A percentile compares a stretch with the other conserved stretches of the same genome.
Conservation (phyloP, 2,329 filamentous ascomycete genomes). For the Colletotrichum sp. region DNA sequence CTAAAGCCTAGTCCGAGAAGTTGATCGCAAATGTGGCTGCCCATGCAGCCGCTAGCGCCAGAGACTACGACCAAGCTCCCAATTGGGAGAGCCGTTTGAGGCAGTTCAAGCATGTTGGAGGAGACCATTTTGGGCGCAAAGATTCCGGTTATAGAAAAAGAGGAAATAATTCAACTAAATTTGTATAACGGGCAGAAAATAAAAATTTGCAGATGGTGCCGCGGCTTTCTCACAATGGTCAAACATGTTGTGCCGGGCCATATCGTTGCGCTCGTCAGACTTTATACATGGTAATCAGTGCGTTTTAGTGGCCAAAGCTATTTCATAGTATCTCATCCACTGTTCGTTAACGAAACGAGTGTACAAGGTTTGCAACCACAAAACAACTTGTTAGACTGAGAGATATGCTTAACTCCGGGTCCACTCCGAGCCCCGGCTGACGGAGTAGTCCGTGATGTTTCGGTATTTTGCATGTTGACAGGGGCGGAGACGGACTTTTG, state of each 20-base stretch:
- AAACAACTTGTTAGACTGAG: background rate
- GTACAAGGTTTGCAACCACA: background rate
- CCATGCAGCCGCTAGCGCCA: background rate
- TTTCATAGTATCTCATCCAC: background rate
- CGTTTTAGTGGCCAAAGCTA: background rate
- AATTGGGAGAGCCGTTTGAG: background rate
- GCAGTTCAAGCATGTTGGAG: background rate
- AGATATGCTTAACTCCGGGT: background rate
- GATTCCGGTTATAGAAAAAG: rapidly evolving
- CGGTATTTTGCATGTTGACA: background rate
- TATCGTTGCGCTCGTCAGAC: background rate
- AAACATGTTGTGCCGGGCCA: background rate
- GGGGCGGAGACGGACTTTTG: constrained; percentile 7
- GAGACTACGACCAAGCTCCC: background rate
- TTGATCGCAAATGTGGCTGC: background rate
- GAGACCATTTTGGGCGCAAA: background rate
- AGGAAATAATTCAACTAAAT: rapidly evolving
- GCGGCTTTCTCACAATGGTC: background rate
- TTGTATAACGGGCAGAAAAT: background rate
- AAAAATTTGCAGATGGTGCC: background rate
- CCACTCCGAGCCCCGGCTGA: background rate
- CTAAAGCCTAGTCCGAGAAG: background rate
- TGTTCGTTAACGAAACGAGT: background rate
- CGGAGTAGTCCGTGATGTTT: background rate
- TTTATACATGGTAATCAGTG: background rate